Conservation (phyloP, 176 grass and related monocot genomes). For the Oryza meyeriana region DNA sequence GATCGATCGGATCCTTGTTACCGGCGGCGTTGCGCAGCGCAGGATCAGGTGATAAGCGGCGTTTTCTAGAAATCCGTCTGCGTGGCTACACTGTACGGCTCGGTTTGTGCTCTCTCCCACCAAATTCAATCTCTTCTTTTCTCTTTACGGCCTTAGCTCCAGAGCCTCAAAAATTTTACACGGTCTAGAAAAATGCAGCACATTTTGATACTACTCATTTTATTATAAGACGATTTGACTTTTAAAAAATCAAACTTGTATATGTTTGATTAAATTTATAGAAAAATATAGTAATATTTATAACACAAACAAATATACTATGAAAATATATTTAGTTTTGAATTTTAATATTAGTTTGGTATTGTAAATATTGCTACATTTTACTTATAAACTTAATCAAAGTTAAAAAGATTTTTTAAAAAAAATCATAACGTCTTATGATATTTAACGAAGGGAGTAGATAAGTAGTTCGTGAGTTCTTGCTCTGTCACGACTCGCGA, state of each 20-base stretch:
- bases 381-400: too few relatives aligned
- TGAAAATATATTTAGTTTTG: too few relatives aligned
- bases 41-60: background rate
- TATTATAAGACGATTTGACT: too few relatives aligned
- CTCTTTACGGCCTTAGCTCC: background rate
- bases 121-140: background rate
- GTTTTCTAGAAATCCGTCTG: conserved; percentile 16
- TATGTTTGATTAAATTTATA: too few relatives aligned
- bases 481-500: background rate
- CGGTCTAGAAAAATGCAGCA: background rate
- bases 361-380: too few relatives aligned
- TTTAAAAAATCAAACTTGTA: too few relatives aligned
- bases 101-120: background rate
- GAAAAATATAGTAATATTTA: too few relatives aligned
- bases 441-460: too few relatives aligned
- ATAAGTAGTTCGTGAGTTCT: background rate
- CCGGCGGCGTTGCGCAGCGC: background rate
- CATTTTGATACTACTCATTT: background rate
- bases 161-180: background rate
- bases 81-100: background rate
- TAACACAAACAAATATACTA: too few relatives aligned
- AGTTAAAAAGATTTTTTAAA: too few relatives aligned
- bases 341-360: too few relatives aligned
- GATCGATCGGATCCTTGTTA: background rate
- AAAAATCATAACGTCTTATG: too few relatives aligned